Conservation (phyloP, 2,329 filamentous ascomycete genomes). For the Colletotrichum agaves region DNA sequence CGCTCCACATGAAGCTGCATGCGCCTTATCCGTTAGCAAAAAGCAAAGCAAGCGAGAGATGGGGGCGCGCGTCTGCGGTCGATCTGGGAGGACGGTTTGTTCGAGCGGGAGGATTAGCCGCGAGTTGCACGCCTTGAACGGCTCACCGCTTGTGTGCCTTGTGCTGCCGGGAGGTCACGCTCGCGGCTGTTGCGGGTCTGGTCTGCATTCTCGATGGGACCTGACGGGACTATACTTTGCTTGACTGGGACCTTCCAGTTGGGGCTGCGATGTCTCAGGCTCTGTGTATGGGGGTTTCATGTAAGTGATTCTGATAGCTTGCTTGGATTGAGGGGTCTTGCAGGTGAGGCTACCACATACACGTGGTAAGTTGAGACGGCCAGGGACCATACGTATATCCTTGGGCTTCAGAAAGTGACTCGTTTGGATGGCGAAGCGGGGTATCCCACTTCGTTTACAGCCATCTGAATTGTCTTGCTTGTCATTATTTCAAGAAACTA, state of each 20-base stretch:
- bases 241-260: conserved; percentile 10
- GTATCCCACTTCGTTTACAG: too few species aligned
- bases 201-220: neutral
- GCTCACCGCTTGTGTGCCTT: conserved; percentile 17
- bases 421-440: too few species aligned
- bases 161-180: conserved; percentile 3
- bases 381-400: too few species aligned
- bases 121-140: neutral
- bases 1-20: conserved; percentile 13
- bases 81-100: neutral
- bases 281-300: neutral
- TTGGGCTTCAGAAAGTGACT: too few species aligned
- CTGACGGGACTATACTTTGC: neutral
- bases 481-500: too few species aligned
- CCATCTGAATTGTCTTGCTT: too few species aligned
- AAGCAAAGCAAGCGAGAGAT: neutral
- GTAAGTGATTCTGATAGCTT: neutral
- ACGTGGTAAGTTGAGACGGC: neutral
- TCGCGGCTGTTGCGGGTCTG: conserved; percentile 17
- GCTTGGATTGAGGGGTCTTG: neutral
- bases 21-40: neutral
- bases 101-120: neutral
- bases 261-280: neutral
- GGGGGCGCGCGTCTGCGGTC: conserved; percentile 11
- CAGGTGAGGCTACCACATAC: neutral